Evolutionary conservation across 345 rosid genomes (phyloP).

Genomic region (Aquilaria malaccensis): DNA sequence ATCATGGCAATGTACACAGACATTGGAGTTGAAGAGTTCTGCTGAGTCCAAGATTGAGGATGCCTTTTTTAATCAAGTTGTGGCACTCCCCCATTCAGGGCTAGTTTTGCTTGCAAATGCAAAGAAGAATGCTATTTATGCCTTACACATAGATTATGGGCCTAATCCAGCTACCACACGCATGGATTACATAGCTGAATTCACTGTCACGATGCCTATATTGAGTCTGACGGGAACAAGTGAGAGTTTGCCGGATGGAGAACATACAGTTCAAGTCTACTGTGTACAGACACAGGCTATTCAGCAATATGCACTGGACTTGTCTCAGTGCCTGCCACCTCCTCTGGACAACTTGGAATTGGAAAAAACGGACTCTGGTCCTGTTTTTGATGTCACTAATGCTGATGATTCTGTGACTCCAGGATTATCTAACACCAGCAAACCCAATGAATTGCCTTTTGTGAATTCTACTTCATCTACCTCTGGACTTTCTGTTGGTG

Average conservation of each 20-base stretch:
- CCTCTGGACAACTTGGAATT: conserved; percentile 32
- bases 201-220: conserved; percentile 61
- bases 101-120: conserved; percentile 49
- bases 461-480: conserved; percentile 13
- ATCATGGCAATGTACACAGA: conserved; percentile 45
- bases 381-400: conserved; percentile 22
- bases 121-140: conserved; percentile 56
- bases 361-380: conserved; percentile 35
- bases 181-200: conserved; percentile 55
- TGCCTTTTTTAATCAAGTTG: conserved; percentile 52
- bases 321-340: conserved; percentile 58
- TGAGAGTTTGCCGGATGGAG: conserved; percentile 40
- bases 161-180: conserved; percentile 44
- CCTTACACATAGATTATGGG: conserved; percentile 50
- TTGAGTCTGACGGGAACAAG: conserved; percentile 60
- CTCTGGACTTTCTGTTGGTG: conserved; percentile 17
- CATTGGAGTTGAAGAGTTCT: conserved; percentile 43
- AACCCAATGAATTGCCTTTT: conserved; percentile 18
- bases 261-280: conserved; percentile 46
- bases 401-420: conserved; percentile 14
- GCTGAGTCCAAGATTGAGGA: conserved; percentile 34
- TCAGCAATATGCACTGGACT: conserved; percentile 58
- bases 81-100: conserved; percentile 44
- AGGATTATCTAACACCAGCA: conserved; percentile 25
- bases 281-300: conserved; percentile 65